phyloP scores from a whole-genome alignment of 108 stramenopile genomes.

The Asterionellopsis glacialis region DNA sequence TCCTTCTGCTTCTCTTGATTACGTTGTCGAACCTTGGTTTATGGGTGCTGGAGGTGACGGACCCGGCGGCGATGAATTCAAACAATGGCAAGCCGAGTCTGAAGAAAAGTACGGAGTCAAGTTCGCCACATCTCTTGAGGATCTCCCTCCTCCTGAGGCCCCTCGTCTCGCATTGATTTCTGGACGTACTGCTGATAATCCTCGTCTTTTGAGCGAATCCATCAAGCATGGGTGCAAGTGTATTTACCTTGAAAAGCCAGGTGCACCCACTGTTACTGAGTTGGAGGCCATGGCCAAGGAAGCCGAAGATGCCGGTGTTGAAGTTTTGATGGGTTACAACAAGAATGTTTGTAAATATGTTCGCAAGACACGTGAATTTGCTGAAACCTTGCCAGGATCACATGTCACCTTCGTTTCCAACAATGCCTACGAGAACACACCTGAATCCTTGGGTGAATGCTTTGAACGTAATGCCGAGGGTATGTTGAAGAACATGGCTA shows the following conservation, averaged over 20 bases:
- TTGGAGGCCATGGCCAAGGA: slow-evolving; percentile 65
- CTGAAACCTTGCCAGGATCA: slow-evolving; percentile 61
- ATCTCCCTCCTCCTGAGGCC: slow-evolving; percentile 63
- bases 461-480: slow-evolving; percentile 92
- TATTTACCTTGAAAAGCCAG: slow-evolving; percentile 91
- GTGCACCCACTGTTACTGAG: slow-evolving; percentile 85
- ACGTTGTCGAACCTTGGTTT: slow-evolving; percentile 87
- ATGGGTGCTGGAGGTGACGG: slow-evolving; percentile 65
- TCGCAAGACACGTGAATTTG: slow-evolving; percentile 80
- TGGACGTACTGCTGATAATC: slow-evolving; percentile 90
- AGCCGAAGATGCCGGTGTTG: slow-evolving; percentile 70
- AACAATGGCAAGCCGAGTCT: slow-evolving; percentile 41
- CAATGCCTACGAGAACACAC: slow-evolving; percentile 88
- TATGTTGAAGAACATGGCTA: slow-evolving; percentile 95
- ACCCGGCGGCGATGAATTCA: slow-evolving; percentile 75
- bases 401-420: slow-evolving; percentile 85
- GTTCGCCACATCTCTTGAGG: slow-evolving; percentile 50
- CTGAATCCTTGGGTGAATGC: slow-evolving; percentile 87
- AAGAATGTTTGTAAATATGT: slow-evolving; percentile 94
- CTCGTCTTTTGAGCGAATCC: slow-evolving; percentile 73
- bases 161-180: slow-evolving; percentile 77
- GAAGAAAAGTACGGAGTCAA: slow-evolving; percentile 53
- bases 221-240: slow-evolving; percentile 61
- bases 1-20: slow-evolving; percentile 74
- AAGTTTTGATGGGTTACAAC: slow-evolving; percentile 90